Percentiles rank a stretch among this genome's conserved stretches.
Conservation (phyloP, 352 stramenopile genomes). For the Phytopythium chamaehyphon region DNA sequence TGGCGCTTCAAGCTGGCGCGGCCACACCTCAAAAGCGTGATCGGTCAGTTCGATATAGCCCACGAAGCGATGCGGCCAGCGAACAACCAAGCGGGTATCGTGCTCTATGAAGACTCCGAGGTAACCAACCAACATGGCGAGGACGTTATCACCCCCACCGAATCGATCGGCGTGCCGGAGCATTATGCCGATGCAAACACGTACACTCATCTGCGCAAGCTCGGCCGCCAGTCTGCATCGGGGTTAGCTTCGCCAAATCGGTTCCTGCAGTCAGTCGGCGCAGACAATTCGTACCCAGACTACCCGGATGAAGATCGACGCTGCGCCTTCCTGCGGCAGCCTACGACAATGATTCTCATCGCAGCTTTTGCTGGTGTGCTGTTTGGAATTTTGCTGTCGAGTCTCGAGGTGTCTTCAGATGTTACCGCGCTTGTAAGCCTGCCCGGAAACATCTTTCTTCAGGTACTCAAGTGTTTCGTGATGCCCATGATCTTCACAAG, state of each 20-base stretch:
- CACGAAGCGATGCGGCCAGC: not conserved
- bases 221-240: not conserved
- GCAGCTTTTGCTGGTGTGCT: slow-evolving; percentile 26
- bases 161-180: not conserved
- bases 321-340: slow-evolving; percentile 21
- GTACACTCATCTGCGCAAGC: not conserved
- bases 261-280: not conserved
- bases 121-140: not conserved
- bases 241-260: not conserved
- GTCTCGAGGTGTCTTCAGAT: slow-evolving; percentile 27
- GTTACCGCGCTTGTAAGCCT: slow-evolving; percentile 33
- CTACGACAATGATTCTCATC: slow-evolving; percentile 40
- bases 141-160: not conserved
- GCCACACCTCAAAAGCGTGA: not conserved
- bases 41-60: too few species aligned
- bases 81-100: not conserved
- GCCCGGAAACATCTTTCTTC: slow-evolving; percentile 38
- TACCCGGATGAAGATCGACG: slow-evolving; percentile 8
- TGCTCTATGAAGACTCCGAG: not conserved
- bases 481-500: slow-evolving; percentile 69
- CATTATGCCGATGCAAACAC: not conserved
- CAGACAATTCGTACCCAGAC: slow-evolving; percentile 13
- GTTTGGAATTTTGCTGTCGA: slow-evolving; percentile 28
- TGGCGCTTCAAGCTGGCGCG: not conserved
- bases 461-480: slow-evolving; percentile 49